Evolutionary conservation across 2,329 filamentous ascomycete species (phyloP).

Genomic region (Pseudogymnoascus sp.): DNA sequence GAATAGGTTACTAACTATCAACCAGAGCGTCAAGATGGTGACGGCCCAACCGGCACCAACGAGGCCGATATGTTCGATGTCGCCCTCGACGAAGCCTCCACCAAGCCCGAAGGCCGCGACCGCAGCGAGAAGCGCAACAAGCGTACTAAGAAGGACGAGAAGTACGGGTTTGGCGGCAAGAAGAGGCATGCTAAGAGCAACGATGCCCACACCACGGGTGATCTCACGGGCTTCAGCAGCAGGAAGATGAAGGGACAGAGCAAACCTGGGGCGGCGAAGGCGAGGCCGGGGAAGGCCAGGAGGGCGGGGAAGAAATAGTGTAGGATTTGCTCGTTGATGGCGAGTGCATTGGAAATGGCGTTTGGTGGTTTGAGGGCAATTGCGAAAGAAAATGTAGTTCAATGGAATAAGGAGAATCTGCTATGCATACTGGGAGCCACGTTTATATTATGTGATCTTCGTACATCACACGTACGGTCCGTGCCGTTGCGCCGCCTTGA

Average conservation of each 20-base stretch:
- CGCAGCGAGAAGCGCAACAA: slow-evolving; percentile 53
- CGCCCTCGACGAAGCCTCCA: slow-evolving; percentile 56
- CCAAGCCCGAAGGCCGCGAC: slow-evolving; percentile 37
- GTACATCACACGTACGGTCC: too few relatives aligned
- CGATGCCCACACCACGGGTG: slow-evolving; percentile 74
- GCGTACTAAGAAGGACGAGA: slow-evolving; percentile 88
- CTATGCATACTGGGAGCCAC: neutral
- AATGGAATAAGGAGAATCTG: slow-evolving; percentile 4
- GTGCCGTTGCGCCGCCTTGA: too few relatives aligned
- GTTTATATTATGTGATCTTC: neutral
- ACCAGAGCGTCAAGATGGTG: slow-evolving; percentile 74
- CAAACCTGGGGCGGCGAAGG: slow-evolving; percentile 26
- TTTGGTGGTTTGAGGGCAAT: neutral
- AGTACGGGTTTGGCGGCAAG: slow-evolving; percentile 94
- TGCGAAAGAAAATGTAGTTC: slow-evolving; percentile 5
- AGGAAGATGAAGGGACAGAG: slow-evolving; percentile 72
- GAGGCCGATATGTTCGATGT: slow-evolving; percentile 91
- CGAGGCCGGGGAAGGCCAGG: slow-evolving; percentile 44
- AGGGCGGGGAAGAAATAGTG: slow-evolving; percentile 29
- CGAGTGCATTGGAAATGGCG: slow-evolving; percentile 7
- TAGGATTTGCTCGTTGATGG: neutral
- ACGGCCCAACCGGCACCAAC: slow-evolving; percentile 51
- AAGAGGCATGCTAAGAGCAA: slow-evolving; percentile 88
- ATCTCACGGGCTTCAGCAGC: slow-evolving; percentile 71
- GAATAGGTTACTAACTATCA: slow-evolving; percentile 23